Evolutionary conservation across 2,329 filamentous ascomycete genomes (phyloP).

Genomic region (Dothidotthia symphoricarpi): DNA sequence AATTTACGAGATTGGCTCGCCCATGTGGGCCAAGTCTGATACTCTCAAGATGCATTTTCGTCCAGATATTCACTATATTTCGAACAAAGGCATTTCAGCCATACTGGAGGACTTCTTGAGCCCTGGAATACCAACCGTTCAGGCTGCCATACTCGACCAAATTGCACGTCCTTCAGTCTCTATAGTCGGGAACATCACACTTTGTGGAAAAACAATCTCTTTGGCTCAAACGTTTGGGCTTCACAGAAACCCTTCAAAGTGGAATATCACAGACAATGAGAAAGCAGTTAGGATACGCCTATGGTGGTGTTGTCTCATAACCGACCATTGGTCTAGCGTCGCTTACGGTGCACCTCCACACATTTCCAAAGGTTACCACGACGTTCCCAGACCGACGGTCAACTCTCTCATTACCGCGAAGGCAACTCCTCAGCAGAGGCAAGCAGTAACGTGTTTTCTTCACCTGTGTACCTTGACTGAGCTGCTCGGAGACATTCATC

Average conservation of each 20-base stretch:
- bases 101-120: conserved; percentile 46
- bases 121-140: conserved; percentile 42
- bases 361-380: conserved; percentile 54
- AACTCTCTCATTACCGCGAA: conserved; percentile 41
- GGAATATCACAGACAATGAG: conserved; percentile 53
- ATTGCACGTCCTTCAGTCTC: conserved; percentile 43
- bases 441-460: conserved; percentile 53
- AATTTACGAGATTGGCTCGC: conserved; percentile 40
- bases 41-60: conserved; percentile 36
- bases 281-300: conserved; percentile 53
- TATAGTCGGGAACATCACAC: conserved; percentile 52
- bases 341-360: conserved; percentile 57
- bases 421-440: conserved; percentile 43
- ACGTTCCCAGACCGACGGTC: conserved; percentile 55
- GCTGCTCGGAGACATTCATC: conserved; percentile 42
- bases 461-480: conserved; percentile 52
- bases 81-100: conserved; percentile 45
- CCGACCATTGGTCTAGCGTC: conserved; percentile 58
- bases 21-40: conserved; percentile 41
- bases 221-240: conserved; percentile 57
- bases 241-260: conserved; percentile 55
- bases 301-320: conserved; percentile 59
- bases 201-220: conserved; percentile 54
- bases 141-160: conserved; percentile 43
- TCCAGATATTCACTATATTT: conserved; percentile 43